Conservation (phyloP, 1,284 basidiomycete genomes). For the Somion occarium region DNA sequence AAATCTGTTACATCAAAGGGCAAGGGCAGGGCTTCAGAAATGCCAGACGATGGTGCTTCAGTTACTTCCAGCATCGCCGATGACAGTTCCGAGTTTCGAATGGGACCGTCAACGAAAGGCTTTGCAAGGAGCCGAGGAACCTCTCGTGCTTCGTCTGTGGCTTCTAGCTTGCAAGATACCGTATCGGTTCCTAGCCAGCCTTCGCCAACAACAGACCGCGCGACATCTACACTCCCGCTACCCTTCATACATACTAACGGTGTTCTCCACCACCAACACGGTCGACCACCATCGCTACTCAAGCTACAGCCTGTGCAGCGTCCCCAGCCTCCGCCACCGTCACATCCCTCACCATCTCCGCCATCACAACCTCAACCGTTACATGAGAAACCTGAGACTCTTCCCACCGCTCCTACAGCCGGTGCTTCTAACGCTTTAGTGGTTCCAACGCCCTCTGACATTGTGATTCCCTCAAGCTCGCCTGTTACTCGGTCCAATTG, state of each 20-base stretch:
- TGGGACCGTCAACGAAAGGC: constrained; percentile 24
- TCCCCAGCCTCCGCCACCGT: constrained; percentile 3
- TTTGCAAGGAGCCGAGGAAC: constrained; percentile 26
- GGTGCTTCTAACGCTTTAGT: not conserved
- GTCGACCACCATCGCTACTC: constrained; percentile 15
- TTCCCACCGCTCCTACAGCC: not conserved
- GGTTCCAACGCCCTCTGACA: not conserved
- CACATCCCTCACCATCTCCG: not conserved
- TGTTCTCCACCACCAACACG: constrained; percentile 29
- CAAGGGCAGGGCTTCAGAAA: constrained; percentile 12
- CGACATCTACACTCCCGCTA: constrained; percentile 12
- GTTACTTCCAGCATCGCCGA: constrained; percentile 16
- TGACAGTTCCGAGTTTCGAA: constrained; percentile 24
- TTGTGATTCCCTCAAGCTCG: not conserved
- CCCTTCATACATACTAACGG: constrained; percentile 28
- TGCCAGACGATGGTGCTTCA: constrained; percentile 16
- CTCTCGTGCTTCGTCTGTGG: constrained; percentile 47
- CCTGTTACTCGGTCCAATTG: constrained; percentile 52
- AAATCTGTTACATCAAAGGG: constrained; percentile 11
- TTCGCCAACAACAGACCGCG: constrained; percentile 16
- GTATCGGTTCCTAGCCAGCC: constrained; percentile 29
- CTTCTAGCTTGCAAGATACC: constrained; percentile 26
- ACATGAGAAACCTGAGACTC: not conserved
- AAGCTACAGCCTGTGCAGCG: constrained; percentile 7
- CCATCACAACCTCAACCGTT: not conserved